Base-by-base conservation (phyloP, 1,284 basidiomycete genomes). In the Phylloporus sp. region DNA sequence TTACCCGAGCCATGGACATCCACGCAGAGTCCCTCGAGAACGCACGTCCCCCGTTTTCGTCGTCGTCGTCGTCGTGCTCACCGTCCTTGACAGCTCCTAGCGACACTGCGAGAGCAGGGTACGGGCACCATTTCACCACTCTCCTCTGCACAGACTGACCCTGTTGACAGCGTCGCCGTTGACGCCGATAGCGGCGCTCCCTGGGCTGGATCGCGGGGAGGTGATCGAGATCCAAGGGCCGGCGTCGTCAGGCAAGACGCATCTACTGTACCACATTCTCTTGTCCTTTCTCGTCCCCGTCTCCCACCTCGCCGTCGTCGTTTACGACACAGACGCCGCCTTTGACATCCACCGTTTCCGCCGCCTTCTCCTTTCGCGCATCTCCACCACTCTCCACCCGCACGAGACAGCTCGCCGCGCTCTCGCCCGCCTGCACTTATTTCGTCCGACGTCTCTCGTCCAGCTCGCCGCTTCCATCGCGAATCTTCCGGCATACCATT, bases 201-300 rank as follows among this genome's bases (percentile, higher is more conserved):
- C 73, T 47, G 62, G 64, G 22, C 49, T 77, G 52, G 13, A 66
- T 60, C 75, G 74, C 66, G 76, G 73, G 49, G 71, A 92, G 74
- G 81, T 92, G 49, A 76, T 94, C 69, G 89, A 92, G 74, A 81
- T 95, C 44, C 89, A 93, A 75, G 93, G 92, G 3, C 83, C 88
- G 7, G 79, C 91, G 3, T 82, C 82, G 26, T 86, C 87, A 22
- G 93, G 91, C 42, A 95, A 94, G 76, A 89, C 89, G 2, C 88
- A 90, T 64, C 75, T 94, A 15, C 75, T 92, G 29, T 89, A 90
- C 72, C 83, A 86, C 70, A 75, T 92, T 60, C 72, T 91, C 39
- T 77, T 85, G n/a, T 82, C 80, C 31, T 88, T 89, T 67, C 79
- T 93, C 59, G 75, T 87, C 17, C 90, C 91, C 55, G 55, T 46